A percentile compares a stretch with the other conserved stretches of the same genome.
Conservation (phyloP, 768 basidiomycete genomes). For the Sistotremastrum suecicum region DNA sequence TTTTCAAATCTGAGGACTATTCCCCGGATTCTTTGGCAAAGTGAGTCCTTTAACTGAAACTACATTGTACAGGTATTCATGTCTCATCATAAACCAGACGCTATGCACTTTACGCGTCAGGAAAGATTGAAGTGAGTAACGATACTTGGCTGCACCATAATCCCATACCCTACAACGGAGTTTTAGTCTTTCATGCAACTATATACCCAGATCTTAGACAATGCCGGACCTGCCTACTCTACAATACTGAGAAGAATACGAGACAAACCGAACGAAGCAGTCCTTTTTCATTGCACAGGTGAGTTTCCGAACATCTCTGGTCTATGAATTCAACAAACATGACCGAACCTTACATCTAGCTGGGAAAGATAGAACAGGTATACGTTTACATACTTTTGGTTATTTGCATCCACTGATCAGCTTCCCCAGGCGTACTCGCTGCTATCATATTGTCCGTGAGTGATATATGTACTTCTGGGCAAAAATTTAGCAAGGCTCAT, state of each 20-base stretch:
- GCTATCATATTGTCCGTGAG: slow-evolving; percentile 57
- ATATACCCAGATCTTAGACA: slow-evolving; percentile 69
- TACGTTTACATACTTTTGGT: too few relatives aligned
- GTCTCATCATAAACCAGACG: slow-evolving; percentile 25
- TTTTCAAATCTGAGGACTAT: slow-evolving; percentile 59
- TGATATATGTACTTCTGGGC: background rate
- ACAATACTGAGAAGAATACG: slow-evolving; percentile 57
- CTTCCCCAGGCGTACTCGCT: slow-evolving; percentile 34
- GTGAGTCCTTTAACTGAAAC: slow-evolving; percentile 32
- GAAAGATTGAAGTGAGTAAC: slow-evolving; percentile 52
- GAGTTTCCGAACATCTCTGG: background rate
- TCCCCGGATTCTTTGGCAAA: slow-evolving; percentile 75
- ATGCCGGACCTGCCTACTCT: slow-evolving; percentile 56
- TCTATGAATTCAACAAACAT: background rate
- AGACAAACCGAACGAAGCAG: slow-evolving; percentile 50
- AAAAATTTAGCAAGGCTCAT: background rate
- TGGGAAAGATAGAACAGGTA: slow-evolving; percentile 67
- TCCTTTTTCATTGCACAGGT: slow-evolving; percentile 68
- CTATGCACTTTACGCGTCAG: slow-evolving; percentile 64
- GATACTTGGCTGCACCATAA: slow-evolving; percentile 6
- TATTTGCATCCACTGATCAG: background rate
- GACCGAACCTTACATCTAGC: slow-evolving; percentile 23
- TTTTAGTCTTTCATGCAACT: slow-evolving; percentile 63
- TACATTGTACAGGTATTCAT: background rate
- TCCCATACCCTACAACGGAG: slow-evolving; percentile 1